A percentile compares a stretch with the other conserved stretches of the same genome.
phyloP scores from a whole-genome alignment of 352 stramenopile species.

The Phytophthora sojae region DNA sequence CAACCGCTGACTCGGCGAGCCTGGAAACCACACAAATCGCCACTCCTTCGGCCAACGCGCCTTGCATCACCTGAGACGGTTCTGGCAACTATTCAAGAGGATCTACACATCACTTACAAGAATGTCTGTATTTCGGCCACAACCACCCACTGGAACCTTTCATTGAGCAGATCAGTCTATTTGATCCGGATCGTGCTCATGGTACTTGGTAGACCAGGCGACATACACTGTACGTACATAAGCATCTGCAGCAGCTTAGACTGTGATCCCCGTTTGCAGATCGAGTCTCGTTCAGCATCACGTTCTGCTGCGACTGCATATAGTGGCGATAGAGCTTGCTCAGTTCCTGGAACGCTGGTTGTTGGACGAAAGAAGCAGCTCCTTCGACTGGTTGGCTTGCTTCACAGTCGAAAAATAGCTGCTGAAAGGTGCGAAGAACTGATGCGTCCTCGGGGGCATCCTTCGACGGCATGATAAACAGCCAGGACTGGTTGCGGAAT shows the following conservation, averaged over 20 bases:
- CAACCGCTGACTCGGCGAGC: too few species aligned
- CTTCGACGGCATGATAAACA: constrained; percentile 24
- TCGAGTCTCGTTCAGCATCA: constrained; percentile 16
- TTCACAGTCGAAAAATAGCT: constrained; percentile 21
- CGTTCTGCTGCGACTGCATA: constrained; percentile 20
- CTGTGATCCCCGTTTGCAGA: neutral
- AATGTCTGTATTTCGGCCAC: too few species aligned
- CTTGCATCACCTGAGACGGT: neutral
- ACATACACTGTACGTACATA: neutral
- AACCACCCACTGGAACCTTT: too few species aligned
- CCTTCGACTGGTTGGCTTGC: neutral
- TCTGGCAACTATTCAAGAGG: neutral
- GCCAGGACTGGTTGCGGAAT: constrained; percentile 34
- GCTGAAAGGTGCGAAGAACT: constrained; percentile 26
- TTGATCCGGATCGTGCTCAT: neutral
- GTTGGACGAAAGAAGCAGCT: neutral
- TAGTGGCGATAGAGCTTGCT: constrained; percentile 22
- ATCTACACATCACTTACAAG: too few species aligned
- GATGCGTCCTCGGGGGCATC: constrained; percentile 16
- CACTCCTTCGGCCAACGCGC: neutral
- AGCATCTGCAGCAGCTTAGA: neutral
- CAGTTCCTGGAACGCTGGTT: constrained; percentile 23
- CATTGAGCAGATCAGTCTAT: too few species aligned
- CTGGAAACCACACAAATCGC: too few species aligned
- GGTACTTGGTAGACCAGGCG: too few species aligned